Evolutionary conservation across 176 grass and related monocot species (phyloP), one percentile per base, ranked within the genome.

Genomic region (Aegilops longissima): DNA sequence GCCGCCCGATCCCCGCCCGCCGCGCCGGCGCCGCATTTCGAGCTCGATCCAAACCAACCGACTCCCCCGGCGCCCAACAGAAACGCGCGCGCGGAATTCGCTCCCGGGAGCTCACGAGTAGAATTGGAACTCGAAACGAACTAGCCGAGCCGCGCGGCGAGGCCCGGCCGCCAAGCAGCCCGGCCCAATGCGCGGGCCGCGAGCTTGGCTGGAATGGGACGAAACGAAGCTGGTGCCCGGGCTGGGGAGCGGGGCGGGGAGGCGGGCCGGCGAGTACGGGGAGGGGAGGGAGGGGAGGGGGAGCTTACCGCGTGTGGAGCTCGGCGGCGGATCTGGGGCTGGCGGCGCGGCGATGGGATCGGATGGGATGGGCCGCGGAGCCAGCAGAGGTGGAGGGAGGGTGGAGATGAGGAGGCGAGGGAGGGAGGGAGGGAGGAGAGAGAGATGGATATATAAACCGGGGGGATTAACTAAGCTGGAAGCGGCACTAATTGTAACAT

Each of bases 241-340:
- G 27, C 6, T n/a, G 80, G 42, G 36, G 58, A n/a, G 79, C 8
- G 39, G 9, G 39, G 39, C 39, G 31, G 34, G 34, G 34, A 35
- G 34, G 34, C 34, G 34, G 33, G 33, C 33, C 3, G 34, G 34
- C 5, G 34, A 0, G 34, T 2, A 35, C 5, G 34, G 34, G 1
- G 4, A 52, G 31, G 2, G 3, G n/a, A n/a, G n/a, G n/a, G n/a
- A 27, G 25, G 25, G 25, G 66, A 35, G 34, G 34, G 39, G 39
- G 10, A 7, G 23, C 12, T 70, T 20, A 21, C 38, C 76, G 10
- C 23, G 59, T 27, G 0, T 25, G 6, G 67, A 80, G 76, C 80
- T 91, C 44, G 45, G 6, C 27, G 78, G n/a, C 78, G 88, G 88
- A 82, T 90, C 88, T 90, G 83, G 79, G 38, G 77, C 33, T 38